phyloP scores from a whole-genome alignment of 208 protist genomes.

The Acanthamoeba sp. region DNA sequence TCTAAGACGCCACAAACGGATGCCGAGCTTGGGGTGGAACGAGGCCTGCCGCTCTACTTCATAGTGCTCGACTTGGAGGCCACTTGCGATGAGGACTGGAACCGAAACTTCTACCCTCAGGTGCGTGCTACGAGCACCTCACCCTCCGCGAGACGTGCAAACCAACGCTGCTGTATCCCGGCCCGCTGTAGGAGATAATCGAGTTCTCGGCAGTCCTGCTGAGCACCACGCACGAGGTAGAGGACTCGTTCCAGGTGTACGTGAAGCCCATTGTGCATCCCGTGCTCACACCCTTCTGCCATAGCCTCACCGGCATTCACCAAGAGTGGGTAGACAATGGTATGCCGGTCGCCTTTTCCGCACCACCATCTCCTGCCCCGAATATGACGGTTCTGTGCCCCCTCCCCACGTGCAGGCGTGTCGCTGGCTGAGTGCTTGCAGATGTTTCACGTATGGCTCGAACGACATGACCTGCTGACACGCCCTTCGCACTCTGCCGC shows the following conservation, averaged over 20 bases:
- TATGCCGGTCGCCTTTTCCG: neutral
- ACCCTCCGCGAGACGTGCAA: neutral
- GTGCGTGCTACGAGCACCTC: neutral
- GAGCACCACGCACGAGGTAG: neutral
- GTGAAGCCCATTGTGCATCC: conserved; percentile 92
- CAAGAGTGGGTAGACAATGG: conserved; percentile 93
- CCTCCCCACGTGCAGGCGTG: neutral
- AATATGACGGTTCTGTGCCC: too few relatives aligned
- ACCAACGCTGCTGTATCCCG: too few relatives aligned
- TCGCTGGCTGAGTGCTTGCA: conserved; percentile 8
- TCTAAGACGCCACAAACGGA: neutral
- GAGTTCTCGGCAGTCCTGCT: conserved; percentile 96
- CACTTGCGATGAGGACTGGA: conserved; percentile 90
- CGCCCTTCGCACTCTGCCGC: neutral
- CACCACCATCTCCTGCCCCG: too few relatives aligned
- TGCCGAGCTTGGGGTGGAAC: too few relatives aligned
- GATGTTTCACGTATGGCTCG: conserved; percentile 89
- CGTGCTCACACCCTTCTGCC: conserved; percentile 94
- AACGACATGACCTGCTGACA: conserved; percentile 76
- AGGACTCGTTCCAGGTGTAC: conserved; percentile 86
- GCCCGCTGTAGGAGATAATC: conserved; percentile 95
- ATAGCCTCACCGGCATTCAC: conserved; percentile 95
- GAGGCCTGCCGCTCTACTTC: conserved; percentile 66
- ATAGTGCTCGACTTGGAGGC: conserved; percentile 96
- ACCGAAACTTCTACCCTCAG: conserved; percentile 19